Base-by-base conservation (phyloP, 139 green algal genomes). In the Chlamydomonas asymmetrica region DNA sequence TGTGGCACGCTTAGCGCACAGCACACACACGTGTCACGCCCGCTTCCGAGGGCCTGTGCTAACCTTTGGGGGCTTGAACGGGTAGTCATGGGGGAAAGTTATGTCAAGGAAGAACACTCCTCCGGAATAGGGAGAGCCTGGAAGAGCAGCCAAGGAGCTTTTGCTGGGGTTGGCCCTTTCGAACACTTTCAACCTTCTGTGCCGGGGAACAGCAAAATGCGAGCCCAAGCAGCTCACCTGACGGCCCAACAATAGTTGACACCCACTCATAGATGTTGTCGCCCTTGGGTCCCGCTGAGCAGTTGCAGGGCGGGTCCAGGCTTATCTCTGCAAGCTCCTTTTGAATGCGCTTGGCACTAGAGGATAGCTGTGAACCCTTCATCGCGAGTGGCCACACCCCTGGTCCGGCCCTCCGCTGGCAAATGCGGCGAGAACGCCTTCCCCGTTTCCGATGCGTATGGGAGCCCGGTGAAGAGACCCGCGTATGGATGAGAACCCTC, bases 211-310 rank as follows among this genome's bases (percentile, higher is more conserved):
- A n/a, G n/a, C n/a, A n/a, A n/a, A n/a, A n/a, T n/a, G n/a, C n/a
- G n/a, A n/a, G n/a, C n/a, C n/a, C n/a, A n/a, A n/a, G n/a, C 71
- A 65, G 34, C 73, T 1, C n/a, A 95, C 92, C 92, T 82, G 72
- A 66, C 8, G 95, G 95, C 0, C 95, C 95, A 63, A 97, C 88
- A 57, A 99, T 97, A 0, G 95, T 77, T 2, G 71, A 77, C 2
- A 97, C 92, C 95, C 95, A 98, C 68, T 98, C 93, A 60, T 97
- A 98, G 22, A 99, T 92, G 85, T 98, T 98, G 85, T 98, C 96
- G n/a, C 93, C 94, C 57, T 99, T 99, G 1, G 96, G 96, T 0
- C 96, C 96, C 29, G 96, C 96, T 18, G 89, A 96, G 82, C 94
- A 98, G 66, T 97, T 97, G 72, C 83, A 88, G 25, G 94, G 94